Conservation (phyloP, 1,284 basidiomycete species). For the Apiotrichum sp. region DNA sequence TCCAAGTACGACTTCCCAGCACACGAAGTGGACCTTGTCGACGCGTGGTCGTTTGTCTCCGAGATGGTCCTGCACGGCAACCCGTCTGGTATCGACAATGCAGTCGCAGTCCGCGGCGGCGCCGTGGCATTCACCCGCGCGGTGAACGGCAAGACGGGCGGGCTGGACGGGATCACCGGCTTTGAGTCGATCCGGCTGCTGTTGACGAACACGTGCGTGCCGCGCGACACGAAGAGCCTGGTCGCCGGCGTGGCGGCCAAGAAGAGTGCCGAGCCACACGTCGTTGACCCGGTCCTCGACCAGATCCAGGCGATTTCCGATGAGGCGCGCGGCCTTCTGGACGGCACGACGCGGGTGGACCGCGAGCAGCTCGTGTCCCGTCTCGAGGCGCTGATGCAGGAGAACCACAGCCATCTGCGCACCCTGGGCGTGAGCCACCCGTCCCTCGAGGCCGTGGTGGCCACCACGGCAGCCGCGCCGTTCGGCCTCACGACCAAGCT, state of each 20-base stretch:
- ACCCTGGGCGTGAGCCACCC: slow-evolving; percentile 91
- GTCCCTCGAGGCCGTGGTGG: slow-evolving; percentile 73
- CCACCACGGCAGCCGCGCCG: slow-evolving; percentile 58
- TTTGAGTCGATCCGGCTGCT: slow-evolving; percentile 73
- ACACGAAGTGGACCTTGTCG: slow-evolving; percentile 67
- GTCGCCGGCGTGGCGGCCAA: slow-evolving; percentile 68
- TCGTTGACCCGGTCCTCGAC: slow-evolving; percentile 65
- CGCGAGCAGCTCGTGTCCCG: slow-evolving; percentile 55
- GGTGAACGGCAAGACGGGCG: slow-evolving; percentile 65
- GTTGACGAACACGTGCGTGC: slow-evolving; percentile 85
- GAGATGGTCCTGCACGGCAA: slow-evolving; percentile 98
- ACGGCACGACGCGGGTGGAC: slow-evolving; percentile 52
- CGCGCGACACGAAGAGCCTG: slow-evolving; percentile 88
- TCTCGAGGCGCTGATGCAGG: slow-evolving; percentile 60
- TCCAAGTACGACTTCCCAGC: slow-evolving; percentile 42
- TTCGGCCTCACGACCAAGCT: slow-evolving; percentile 86
- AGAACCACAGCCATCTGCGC: slow-evolving; percentile 83
- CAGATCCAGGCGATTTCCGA: slow-evolving; percentile 76
- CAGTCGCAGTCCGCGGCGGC: slow-evolving; percentile 87
- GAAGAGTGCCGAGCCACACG: slow-evolving; percentile 61
- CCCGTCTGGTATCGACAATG: slow-evolving; percentile 96
- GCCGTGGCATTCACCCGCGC: slow-evolving; percentile 84
- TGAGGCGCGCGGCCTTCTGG: slow-evolving; percentile 67
- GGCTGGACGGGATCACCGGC: slow-evolving; percentile 80
- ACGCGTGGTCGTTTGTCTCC: slow-evolving; percentile 87